Evolutionary conservation across 2,329 filamentous ascomycete genomes (phyloP).

Genomic region (Lasiodiplodia sp.): DNA sequence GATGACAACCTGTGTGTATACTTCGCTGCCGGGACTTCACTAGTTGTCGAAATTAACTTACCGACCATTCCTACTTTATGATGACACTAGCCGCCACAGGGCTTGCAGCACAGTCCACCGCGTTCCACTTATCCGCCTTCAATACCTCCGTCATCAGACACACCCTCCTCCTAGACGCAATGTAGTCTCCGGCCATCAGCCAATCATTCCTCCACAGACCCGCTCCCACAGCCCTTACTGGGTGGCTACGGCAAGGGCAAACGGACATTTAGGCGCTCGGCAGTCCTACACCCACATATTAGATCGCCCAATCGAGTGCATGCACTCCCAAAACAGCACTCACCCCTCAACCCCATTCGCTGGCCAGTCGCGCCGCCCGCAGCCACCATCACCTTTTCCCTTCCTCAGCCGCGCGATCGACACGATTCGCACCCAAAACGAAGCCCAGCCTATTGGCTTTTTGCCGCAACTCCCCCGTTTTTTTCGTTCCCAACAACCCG

Average conservation of each 20-base stretch:
- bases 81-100: neutral
- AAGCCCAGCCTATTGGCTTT: neutral
- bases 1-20: too few relatives aligned
- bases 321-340: neutral
- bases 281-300: constrained; percentile 1
- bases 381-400: neutral
- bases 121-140: neutral
- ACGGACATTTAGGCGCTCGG: neutral
- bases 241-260: constrained; percentile 1
- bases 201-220: constrained; percentile 2
- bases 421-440: neutral
- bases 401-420: constrained; percentile 5
- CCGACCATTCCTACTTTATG: neutral
- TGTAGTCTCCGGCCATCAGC: neutral
- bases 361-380: neutral
- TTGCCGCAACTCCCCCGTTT: neutral
- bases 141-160: constrained; percentile 8
- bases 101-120: too few relatives aligned
- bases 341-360: neutral
- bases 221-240: neutral
- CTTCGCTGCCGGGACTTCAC: neutral
- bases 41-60: neutral
- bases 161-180: neutral
- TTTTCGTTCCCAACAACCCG: neutral
- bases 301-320: constrained; percentile 5